phyloP scores from a whole-genome alignment of 768 basidiomycete genomes.

The Trametes maxima region DNA sequence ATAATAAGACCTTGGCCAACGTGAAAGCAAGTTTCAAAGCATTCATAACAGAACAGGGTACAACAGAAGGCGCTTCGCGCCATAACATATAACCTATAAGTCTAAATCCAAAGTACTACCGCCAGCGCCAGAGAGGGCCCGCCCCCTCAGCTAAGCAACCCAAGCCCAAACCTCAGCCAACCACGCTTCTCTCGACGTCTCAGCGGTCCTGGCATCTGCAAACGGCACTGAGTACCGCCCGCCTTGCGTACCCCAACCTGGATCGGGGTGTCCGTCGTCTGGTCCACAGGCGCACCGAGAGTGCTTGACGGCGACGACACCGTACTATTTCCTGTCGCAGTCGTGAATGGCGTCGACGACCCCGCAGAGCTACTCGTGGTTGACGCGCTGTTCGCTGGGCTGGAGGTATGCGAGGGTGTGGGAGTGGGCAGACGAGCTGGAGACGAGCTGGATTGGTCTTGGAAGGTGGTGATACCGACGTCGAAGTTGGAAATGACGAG shows the following conservation, averaged over 20 bases:
- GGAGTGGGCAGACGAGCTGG: background rate
- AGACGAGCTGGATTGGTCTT: background rate
- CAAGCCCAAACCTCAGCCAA: background rate
- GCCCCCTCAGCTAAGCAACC: too few species aligned
- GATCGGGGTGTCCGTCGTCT: background rate
- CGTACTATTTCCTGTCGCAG: background rate
- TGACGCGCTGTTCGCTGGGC: background rate
- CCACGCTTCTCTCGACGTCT: conserved; percentile 1
- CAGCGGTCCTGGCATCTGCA: background rate
- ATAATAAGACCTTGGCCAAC: too few species aligned
- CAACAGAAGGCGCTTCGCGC: too few species aligned
- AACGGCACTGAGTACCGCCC: conserved; percentile 6
- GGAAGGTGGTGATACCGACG: conserved; percentile 37
- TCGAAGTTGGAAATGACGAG: conserved; percentile 46
- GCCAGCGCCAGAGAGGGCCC: too few species aligned
- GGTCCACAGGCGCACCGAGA: background rate
- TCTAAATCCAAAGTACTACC: too few species aligned
- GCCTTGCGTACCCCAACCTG: background rate
- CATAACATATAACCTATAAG: too few species aligned
- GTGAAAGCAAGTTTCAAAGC: too few species aligned
- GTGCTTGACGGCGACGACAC: background rate
- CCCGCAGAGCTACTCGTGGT: background rate
- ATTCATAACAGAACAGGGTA: too few species aligned
- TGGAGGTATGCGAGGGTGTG: background rate
- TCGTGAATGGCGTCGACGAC: background rate